These are phyloP conservation scores for Amoeboaphelidium protococcarum DNA, from an alignment of 371 early-diverging fungal species.

Conservation along the genomic window DNA sequence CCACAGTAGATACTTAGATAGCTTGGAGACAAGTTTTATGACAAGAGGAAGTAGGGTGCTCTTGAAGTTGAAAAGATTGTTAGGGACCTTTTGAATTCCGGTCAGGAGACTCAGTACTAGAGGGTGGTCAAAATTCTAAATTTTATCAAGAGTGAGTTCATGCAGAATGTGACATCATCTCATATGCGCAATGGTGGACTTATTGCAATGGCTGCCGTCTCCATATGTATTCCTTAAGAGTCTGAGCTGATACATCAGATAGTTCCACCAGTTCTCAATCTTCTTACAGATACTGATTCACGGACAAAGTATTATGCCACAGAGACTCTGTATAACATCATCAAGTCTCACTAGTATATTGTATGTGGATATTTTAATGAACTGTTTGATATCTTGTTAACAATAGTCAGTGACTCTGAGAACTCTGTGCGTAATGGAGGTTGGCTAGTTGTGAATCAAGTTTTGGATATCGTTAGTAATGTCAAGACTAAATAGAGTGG, in stretches of 20 bases:
- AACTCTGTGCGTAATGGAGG: constrained; percentile 62
- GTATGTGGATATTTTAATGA: constrained; percentile 68
- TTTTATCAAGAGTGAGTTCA: too few species aligned
- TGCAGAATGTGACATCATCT: too few species aligned
- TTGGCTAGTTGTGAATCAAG: constrained; percentile 53
- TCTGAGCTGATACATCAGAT: too few species aligned
- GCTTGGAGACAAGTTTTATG: constrained; percentile 59
- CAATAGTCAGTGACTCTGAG: constrained; percentile 57
- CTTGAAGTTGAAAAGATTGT: constrained; percentile 17
- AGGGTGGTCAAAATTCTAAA: too few species aligned
- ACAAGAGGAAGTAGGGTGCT: constrained; percentile 38
- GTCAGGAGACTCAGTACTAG: too few species aligned
- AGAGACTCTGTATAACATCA: constrained; percentile 82
- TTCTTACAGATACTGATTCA: constrained; percentile 57
- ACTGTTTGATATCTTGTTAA: constrained; percentile 66
- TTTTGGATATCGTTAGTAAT: constrained; percentile 81
- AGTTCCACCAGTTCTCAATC: constrained; percentile 66
- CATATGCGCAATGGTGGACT: constrained; percentile 71
- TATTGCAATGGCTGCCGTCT: constrained; percentile 43
- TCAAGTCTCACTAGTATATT: constrained; percentile 59
- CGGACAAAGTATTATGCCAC: constrained; percentile 78
- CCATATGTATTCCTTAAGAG: constrained; percentile 1
- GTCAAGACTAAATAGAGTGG: too few species aligned
- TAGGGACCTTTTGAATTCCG: too few species aligned
- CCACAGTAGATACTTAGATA: constrained; percentile 30